Evolutionary conservation across 1,284 basidiomycete species (phyloP), one percentile per base, ranked within the genome.

Genomic region (Moesziomyces aphidis): DNA sequence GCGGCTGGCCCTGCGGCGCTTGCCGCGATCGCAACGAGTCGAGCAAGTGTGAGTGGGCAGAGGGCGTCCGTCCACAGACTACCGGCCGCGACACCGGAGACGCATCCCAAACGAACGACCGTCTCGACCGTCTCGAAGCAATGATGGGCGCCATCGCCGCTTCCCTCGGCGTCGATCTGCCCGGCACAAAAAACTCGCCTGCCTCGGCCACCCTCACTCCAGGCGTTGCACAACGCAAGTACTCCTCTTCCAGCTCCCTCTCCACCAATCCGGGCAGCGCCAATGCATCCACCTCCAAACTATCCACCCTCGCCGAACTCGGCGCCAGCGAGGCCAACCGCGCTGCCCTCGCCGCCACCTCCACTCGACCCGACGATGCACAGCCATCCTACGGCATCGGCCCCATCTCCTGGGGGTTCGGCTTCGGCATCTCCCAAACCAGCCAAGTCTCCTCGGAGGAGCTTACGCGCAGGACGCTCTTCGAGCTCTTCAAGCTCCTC

Each of bases 1-100:
- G 76, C 4, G 76, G 76, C 8, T 78, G 72, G 72, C 76, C 76
- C 24, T 78, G 76, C 48, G 76, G 76, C 19, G 76, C 76, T 1
- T 78, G 76, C 26, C 59, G 65, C 5, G 76, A 78, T 49, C 73
- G 76, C 21, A 54, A 54, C 55, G 80, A 81, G 54, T 64, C 76
- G 31, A 69, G 75, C 60, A 57, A 77, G 50, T 81, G 80, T 55
- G 75, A 72, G 23, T 81, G 80, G 80, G 78, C 78, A 3, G 74
- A 79, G 21, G 80, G 80, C 34, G 76, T 76, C 0, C 63, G 77
- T 36, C 80, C 80, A 5, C 77, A 79, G 45, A 65, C 60, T 22
- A 60, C 60, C 3, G 77, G 77, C 1, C 74, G 80, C 22, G 78
- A 81, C 46, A 60, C 45, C 39, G 57, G 46, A 13, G 73, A 77